phyloP scores from a whole-genome alignment of 1,139 yeast genomes.

The Debaryomyces subglobosus region DNA sequence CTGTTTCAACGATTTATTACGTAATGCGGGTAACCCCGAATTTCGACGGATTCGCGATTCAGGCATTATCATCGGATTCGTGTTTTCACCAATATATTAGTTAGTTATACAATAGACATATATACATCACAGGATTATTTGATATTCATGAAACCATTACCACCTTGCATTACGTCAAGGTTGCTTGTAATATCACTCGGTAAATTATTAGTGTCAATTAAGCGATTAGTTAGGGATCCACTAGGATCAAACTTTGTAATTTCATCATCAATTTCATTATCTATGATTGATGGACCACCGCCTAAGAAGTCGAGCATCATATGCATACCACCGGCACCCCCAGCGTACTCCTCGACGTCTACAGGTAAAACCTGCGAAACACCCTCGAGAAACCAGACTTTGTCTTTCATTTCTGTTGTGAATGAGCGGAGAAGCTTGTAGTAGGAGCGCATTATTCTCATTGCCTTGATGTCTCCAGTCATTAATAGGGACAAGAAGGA shows the following conservation, averaged over 20 bases:
- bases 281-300: slow-evolving; percentile 61
- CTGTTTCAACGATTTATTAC: slow-evolving; percentile 8
- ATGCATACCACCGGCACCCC: slow-evolving; percentile 85
- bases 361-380: slow-evolving; percentile 84
- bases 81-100: slow-evolving; percentile 4
- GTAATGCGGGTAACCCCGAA: slow-evolving; percentile 5
- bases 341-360: slow-evolving; percentile 81
- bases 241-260: slow-evolving; percentile 50
- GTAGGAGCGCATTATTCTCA: slow-evolving; percentile 87
- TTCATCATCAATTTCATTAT: slow-evolving; percentile 44
- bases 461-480: slow-evolving; percentile 83
- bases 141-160: slow-evolving; percentile 37
- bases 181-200: slow-evolving; percentile 59
- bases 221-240: slow-evolving; percentile 42
- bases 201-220: slow-evolving; percentile 55
- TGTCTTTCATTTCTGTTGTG: slow-evolving; percentile 84
- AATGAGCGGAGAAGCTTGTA: slow-evolving; percentile 79
- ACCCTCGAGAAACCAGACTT: slow-evolving; percentile 94
- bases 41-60: slow-evolving; percentile 2
- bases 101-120: neutral
- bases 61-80: neutral
- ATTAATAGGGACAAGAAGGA: slow-evolving; percentile 72
- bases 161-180: slow-evolving; percentile 53
- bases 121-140: slow-evolving; percentile 18
- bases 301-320: slow-evolving; percentile 88